Conservation (phyloP, 73 alveolate species). For the Durusdinium trenchii region DNA sequence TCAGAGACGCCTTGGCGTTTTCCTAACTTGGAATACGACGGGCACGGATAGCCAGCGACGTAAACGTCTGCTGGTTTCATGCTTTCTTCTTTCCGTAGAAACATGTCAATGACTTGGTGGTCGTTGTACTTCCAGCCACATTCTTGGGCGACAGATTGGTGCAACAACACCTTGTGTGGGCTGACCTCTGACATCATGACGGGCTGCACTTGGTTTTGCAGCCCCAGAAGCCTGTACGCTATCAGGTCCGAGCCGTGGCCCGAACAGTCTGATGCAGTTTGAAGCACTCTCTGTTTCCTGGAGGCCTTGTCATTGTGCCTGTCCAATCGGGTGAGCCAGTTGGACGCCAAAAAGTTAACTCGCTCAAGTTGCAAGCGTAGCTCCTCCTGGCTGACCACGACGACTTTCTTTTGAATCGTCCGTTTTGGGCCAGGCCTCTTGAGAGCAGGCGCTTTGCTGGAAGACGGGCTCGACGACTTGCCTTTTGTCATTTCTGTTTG, state of each 20-base stretch:
- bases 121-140: neutral
- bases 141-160: neutral
- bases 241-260: slow-evolving; percentile 22
- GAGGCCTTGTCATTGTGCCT: neutral
- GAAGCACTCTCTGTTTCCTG: neutral
- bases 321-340: neutral
- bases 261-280: neutral
- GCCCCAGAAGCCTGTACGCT: neutral
- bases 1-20: neutral
- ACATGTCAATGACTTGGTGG: neutral
- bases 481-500: neutral
- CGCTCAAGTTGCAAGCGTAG: neutral
- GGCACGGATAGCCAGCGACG: neutral
- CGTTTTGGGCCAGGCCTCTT: neutral
- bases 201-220: neutral
- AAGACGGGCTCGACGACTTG: neutral
- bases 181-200: neutral
- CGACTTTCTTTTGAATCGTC: neutral
- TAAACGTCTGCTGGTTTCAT: neutral
- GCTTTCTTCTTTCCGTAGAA: neutral
- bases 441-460: neutral
- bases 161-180: neutral
- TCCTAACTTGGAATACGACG: neutral
- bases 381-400: neutral
- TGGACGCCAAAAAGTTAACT: neutral